These are phyloP conservation scores for Curvularia verruculosa DNA, from an alignment of 2,329 filamentous ascomycete genomes.

Conservation along the genomic window DNA sequence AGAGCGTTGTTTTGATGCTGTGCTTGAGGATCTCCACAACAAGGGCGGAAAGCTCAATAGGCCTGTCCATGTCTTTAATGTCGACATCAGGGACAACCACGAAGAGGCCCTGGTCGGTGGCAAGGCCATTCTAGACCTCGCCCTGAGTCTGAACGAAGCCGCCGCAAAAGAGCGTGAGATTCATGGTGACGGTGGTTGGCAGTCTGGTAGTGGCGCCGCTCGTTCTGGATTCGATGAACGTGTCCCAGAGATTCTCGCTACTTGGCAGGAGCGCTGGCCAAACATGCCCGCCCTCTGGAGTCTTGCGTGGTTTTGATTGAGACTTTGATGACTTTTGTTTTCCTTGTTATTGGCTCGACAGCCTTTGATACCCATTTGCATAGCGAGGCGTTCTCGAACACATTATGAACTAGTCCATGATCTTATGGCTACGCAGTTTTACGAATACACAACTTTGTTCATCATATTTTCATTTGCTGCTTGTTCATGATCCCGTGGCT, in stretches of 20 bases:
- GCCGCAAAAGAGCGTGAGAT: slow-evolving; percentile 77
- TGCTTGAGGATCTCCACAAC: slow-evolving; percentile 88
- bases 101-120: slow-evolving; percentile 93
- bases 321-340: slow-evolving; percentile 7
- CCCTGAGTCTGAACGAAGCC: slow-evolving; percentile 79
- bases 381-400: slow-evolving; percentile 29
- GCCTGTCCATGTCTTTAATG: slow-evolving; percentile 96
- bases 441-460: slow-evolving; percentile 7
- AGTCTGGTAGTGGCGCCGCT: slow-evolving; percentile 63
- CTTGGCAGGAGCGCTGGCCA: slow-evolving; percentile 96
- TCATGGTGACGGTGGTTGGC: slow-evolving; percentile 69
- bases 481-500: background rate
- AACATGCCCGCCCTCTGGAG: slow-evolving; percentile 92
- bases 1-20: slow-evolving; percentile 97
- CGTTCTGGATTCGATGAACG: slow-evolving; percentile 85
- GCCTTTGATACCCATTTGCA: slow-evolving; percentile 32
- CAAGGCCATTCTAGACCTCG: slow-evolving; percentile 88
- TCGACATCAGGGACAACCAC: slow-evolving; percentile 98
- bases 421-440: background rate
- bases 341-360: slow-evolving; percentile 2
- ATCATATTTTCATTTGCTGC: background rate
- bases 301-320: slow-evolving; percentile 80
- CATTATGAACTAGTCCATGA: background rate
- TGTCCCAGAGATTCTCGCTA: slow-evolving; percentile 87
- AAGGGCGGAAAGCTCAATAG: slow-evolving; percentile 86